Conservation (phyloP, 2,329 filamentous ascomycete genomes). For the Claviceps pusilla region DNA sequence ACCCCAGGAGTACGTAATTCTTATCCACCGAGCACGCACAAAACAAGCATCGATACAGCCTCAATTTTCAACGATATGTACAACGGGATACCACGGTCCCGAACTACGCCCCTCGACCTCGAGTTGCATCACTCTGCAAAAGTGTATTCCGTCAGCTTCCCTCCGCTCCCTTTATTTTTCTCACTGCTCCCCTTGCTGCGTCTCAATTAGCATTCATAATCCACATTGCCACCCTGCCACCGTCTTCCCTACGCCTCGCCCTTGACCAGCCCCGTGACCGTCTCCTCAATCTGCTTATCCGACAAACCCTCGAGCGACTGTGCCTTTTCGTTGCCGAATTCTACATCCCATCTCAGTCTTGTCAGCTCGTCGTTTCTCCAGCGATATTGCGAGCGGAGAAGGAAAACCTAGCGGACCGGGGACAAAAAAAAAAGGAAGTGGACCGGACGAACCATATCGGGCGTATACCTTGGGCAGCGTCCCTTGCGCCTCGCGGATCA, state of each 20-base stretch:
- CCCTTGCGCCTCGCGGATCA: slow-evolving; percentile 82
- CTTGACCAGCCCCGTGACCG: slow-evolving; percentile 41
- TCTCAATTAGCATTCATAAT: background rate
- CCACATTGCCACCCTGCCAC: background rate
- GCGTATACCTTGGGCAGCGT: slow-evolving; percentile 78
- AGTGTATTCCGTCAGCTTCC: background rate
- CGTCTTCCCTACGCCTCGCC: background rate
- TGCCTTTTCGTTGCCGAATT: slow-evolving; percentile 42
- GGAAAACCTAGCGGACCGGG: background rate
- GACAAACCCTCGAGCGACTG: slow-evolving; percentile 43
- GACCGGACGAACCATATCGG: slow-evolving; percentile 56
- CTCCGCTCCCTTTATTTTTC: background rate
- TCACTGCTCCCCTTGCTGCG: background rate
- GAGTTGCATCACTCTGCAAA: background rate
- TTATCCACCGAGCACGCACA: background rate
- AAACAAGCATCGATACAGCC: background rate
- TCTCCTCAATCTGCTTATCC: slow-evolving; percentile 47
- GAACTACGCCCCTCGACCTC: background rate
- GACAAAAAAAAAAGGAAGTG: background rate
- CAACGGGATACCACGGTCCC: background rate
- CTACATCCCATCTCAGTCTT: slow-evolving; percentile 15
- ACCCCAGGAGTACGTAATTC: too few relatives aligned
- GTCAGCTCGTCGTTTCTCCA: background rate
- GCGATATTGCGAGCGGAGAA: background rate
- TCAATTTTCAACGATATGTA: background rate